Conservation (phyloP, 2,329 filamentous ascomycete genomes). For the Aspergillus arachidicola region DNA sequence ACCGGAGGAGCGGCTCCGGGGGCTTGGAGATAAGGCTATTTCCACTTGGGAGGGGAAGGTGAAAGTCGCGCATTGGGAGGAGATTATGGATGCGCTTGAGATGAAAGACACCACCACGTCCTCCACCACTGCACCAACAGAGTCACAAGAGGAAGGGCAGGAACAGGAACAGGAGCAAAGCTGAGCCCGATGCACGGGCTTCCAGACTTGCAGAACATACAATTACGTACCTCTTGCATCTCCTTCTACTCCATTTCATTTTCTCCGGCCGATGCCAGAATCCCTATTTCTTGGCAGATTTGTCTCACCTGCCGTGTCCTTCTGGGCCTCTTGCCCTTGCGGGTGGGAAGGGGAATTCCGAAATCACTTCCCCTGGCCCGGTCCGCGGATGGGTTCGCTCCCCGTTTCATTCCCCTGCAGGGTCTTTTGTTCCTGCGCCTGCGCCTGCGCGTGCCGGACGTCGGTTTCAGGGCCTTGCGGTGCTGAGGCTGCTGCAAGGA, state of each 20-base stretch:
- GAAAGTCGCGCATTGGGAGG: conserved; percentile 39
- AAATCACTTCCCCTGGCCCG: not conserved
- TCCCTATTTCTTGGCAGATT: not conserved
- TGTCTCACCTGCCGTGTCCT: not conserved
- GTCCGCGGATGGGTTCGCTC: not conserved
- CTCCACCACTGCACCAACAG: too few species aligned
- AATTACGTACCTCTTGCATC: not conserved
- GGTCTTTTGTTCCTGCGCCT: not conserved
- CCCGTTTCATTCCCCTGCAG: not conserved
- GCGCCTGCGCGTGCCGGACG: not conserved
- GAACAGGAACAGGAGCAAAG: not conserved
- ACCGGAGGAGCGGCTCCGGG: conserved; percentile 31
- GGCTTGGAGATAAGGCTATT: conserved; percentile 34
- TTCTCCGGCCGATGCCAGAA: not conserved
- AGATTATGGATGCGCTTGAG: conserved; percentile 42
- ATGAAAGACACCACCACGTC: conserved; percentile 25
- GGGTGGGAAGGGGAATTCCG: not conserved
- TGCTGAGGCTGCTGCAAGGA: not conserved
- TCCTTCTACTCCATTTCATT: not conserved
- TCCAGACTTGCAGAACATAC: not conserved
- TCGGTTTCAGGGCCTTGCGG: not conserved
- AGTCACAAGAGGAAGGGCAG: not conserved
- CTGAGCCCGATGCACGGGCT: not conserved
- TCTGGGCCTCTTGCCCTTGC: not conserved
- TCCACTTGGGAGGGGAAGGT: conserved; percentile 35